Conservation (phyloP, 1,284 basidiomycete species). For the Pascua guehoae region DNA sequence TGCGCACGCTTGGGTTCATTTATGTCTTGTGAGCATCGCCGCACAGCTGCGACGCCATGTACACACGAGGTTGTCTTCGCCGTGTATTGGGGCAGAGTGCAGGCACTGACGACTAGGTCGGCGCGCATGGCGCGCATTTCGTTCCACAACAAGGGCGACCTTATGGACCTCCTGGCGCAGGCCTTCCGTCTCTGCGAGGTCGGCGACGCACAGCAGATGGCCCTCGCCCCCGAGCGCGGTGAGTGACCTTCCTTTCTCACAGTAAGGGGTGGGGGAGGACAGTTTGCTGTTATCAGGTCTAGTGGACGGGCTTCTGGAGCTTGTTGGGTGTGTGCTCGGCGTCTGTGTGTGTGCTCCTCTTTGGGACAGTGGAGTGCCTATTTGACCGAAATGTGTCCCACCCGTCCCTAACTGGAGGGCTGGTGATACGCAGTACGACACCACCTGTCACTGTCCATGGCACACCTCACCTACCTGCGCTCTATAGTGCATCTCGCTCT, state of each 20-base stretch:
- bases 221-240: slow-evolving; percentile 5
- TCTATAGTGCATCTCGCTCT: too few species aligned
- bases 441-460: too few species aligned
- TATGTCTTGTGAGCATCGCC: slow-evolving; percentile 31
- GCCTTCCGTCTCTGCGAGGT: slow-evolving; percentile 13
- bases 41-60: neutral
- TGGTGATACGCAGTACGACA: too few species aligned
- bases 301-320: too few species aligned
- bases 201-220: slow-evolving; percentile 17
- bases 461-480: too few species aligned
- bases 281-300: too few species aligned
- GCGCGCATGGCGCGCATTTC: slow-evolving; percentile 2
- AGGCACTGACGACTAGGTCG: slow-evolving; percentile 3
- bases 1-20: slow-evolving; percentile 24
- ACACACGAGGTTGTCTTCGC: neutral
- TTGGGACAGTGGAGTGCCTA: too few species aligned
- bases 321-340: too few species aligned
- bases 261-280: too few species aligned
- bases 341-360: too few species aligned
- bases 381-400: too few species aligned
- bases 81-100: neutral
- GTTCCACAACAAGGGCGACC: neutral
- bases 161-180: slow-evolving; percentile 9
- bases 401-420: too few species aligned
- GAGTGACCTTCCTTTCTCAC: neutral